Base-by-base conservation (phyloP, 1,284 basidiomycete genomes). In the Rugosomyces carneus region DNA sequence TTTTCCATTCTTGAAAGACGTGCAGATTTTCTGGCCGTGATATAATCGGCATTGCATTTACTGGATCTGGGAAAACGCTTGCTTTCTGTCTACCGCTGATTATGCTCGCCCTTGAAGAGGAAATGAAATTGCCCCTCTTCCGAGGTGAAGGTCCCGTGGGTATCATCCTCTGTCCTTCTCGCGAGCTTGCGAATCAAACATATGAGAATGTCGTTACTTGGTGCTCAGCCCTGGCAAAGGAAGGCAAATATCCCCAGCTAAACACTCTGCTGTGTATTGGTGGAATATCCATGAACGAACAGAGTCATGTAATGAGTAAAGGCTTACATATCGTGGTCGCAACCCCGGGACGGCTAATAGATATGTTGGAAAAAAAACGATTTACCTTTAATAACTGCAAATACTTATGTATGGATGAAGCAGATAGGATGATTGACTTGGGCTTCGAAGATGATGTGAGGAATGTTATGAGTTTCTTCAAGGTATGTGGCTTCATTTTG, bases 361-460 rank as follows among this genome's bases (percentile, higher is more conserved):
- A 99, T 66, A 98, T 98, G 80, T 71, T 99, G 50, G 92, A 95
- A 66, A 97, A 96, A 74, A 88, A 83, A 61, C 79, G 84, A 53
- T 89, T 99, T 58, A 91, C 85, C 1, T 86, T 98, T 55, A 87
- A 92, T 49, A 87, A 86, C 55, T 94, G 91, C 80, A 91, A 89
- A 68, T 98, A 86, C 64, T 71, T 99, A 3, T 98, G 94, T 62
- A 92, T 99, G 82, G 96, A 99, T 68, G 96, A 99, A 68, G 96
- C 96, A 0, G 96, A 99, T 68, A 75, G 96, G 42, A 99, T 99
- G 96, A 95, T 99, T 53, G 96, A 99, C 60, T 77, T 98, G 65
- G 96, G 95, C 0, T 99, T 99, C 58, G 96, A 99, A 65, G 96
- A 99, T 47, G 95, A 99, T 59, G 93, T 99, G 21, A 77, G 95